phyloP scores from a whole-genome alignment of 2,329 filamentous ascomycete species.

The Escovopsis sp. region DNA sequence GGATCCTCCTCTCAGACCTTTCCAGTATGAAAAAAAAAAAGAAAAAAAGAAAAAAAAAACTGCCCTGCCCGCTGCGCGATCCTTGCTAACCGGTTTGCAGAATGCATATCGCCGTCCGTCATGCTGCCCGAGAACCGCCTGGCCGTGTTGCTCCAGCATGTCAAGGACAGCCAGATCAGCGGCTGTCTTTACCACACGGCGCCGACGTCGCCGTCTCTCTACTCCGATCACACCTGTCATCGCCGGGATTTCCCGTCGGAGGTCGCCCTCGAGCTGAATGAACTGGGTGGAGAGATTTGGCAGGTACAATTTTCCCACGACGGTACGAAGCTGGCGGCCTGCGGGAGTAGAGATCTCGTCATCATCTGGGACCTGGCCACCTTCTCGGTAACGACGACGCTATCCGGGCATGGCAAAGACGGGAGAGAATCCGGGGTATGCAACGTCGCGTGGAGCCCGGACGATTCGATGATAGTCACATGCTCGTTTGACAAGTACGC shows the following conservation, averaged over 20 bases:
- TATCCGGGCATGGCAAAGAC: conserved; percentile 46
- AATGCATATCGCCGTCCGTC: conserved; percentile 83
- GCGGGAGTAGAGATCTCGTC: conserved; percentile 60
- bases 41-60: too few species aligned
- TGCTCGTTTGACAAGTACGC: conserved; percentile 65
- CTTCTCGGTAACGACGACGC: conserved; percentile 47
- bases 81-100: conserved; percentile 27
- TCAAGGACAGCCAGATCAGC: conserved; percentile 72
- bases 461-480: conserved; percentile 73
- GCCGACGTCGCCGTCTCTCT: conserved; percentile 63
- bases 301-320: conserved; percentile 82
- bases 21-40: conserved; percentile 47
- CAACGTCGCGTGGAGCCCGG: conserved; percentile 81
- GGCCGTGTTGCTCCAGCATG: conserved; percentile 63
- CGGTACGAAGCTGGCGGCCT: conserved; percentile 67
- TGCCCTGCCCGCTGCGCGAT: background rate
- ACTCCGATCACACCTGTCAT: conserved; percentile 77
- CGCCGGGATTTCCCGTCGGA: conserved; percentile 64
- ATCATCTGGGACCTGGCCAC: conserved; percentile 68
- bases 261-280: conserved; percentile 52
- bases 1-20: conserved; percentile 60
- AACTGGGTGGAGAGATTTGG: conserved; percentile 79
- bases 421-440: conserved; percentile 64
- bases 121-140: conserved; percentile 93
- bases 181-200: conserved; percentile 84